phyloP scores from a whole-genome alignment of 75 land plant genomes.

The Cryptomeria japonica region DNA sequence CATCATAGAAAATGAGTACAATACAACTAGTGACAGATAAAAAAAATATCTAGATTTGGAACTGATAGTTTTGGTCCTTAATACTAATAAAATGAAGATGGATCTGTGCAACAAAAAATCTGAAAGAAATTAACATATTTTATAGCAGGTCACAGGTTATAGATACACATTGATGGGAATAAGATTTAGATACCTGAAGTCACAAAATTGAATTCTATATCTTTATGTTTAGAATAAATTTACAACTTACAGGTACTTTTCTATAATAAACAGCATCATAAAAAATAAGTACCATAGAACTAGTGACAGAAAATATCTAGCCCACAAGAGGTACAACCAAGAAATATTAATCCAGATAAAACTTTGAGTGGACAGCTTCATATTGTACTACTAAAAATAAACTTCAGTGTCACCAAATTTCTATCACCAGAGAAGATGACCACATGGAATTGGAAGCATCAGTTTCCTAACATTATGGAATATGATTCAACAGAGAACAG shows the following conservation, averaged over 20 bases:
- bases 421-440: background rate
- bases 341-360: background rate
- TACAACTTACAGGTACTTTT: background rate
- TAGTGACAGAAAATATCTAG: background rate
- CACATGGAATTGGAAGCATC: no score
- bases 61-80: background rate
- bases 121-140: background rate
- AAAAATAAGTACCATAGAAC: background rate
- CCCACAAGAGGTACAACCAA: background rate
- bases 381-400: background rate
- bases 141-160: background rate
- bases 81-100: background rate
- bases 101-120: background rate
- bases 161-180: background rate
- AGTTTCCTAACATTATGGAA: no score
- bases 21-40: background rate
- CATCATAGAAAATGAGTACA: background rate
- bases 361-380: background rate
- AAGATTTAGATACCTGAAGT: background rate
- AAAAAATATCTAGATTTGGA: no score
- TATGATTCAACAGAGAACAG: no score
- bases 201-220: no score
- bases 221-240: no score
- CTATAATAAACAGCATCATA: background rate
- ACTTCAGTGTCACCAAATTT: background rate